Conservation (phyloP, 106 monocot species). For the Dendrobium catenatum region DNA sequence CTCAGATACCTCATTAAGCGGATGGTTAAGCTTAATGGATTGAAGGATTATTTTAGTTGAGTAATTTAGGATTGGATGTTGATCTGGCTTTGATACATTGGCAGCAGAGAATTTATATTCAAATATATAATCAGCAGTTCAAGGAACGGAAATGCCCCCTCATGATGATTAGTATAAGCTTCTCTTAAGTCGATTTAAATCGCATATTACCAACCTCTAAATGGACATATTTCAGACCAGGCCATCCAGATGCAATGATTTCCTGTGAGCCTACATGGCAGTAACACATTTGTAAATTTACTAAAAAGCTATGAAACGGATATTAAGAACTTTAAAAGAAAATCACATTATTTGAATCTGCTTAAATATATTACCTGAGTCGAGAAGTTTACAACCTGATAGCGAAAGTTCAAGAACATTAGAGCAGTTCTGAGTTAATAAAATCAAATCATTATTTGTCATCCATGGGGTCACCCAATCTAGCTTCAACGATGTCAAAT, state of each 20-base stretch:
- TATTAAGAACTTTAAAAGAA: neutral
- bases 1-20: too few species aligned
- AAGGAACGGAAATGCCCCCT: too few species aligned
- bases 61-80: too few species aligned
- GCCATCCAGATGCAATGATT: slow-evolving; percentile 73
- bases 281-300: neutral
- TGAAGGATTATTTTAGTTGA: too few species aligned
- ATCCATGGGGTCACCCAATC: slow-evolving; percentile 74
- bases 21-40: too few species aligned
- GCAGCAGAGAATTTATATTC: too few species aligned
- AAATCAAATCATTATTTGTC: slow-evolving; percentile 54
- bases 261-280: slow-evolving; percentile 45
- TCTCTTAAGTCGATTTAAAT: too few species aligned
- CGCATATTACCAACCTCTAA: slow-evolving; percentile 40
- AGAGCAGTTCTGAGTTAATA: slow-evolving; percentile 40
- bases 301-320: neutral
- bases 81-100: too few species aligned
- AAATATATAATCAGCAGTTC: too few species aligned
- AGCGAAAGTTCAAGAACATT: slow-evolving; percentile 54
- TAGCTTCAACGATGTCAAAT: slow-evolving; percentile 41
- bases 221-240: slow-evolving; percentile 55
- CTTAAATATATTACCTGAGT: slow-evolving; percentile 23
- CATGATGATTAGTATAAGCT: too few species aligned
- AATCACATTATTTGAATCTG: neutral
- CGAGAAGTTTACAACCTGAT: slow-evolving; percentile 72